Conservation (phyloP, 78 protist genomes). For the Protostelium mycophagum region DNA sequence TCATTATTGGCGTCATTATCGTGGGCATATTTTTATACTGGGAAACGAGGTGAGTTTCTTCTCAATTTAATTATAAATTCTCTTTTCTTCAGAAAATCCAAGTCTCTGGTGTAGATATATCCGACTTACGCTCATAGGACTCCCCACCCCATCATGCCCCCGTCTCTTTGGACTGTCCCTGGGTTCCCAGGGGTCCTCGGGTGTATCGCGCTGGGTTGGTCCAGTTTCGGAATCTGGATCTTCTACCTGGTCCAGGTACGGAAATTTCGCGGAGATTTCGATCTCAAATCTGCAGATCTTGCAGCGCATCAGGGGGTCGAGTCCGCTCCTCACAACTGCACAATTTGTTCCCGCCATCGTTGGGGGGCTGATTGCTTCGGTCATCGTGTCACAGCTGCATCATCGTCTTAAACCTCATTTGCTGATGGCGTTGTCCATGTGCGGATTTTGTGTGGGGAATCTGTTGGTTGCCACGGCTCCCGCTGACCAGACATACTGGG, state of each 20-base stretch:
- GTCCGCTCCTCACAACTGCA: background rate
- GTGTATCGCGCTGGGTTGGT: background rate
- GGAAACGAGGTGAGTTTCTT: background rate
- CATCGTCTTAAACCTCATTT: background rate
- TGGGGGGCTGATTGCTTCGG: background rate
- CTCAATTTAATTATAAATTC: too few relatives aligned
- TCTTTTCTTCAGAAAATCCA: too few relatives aligned
- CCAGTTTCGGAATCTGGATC: background rate
- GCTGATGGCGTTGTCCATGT: background rate
- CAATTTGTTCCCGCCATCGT: background rate
- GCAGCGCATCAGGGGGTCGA: background rate
- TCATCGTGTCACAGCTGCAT: background rate
- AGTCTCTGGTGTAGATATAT: too few relatives aligned
- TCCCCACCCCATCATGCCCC: background rate
- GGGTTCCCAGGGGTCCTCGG: background rate
- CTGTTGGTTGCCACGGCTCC: background rate
- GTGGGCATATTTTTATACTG: background rate
- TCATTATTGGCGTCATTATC: background rate
- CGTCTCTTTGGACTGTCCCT: background rate
- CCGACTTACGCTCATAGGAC: too few relatives aligned
- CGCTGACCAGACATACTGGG: background rate
- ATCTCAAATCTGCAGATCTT: background rate
- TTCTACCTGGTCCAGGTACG: background rate
- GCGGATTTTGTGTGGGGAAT: background rate
- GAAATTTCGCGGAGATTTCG: too few relatives aligned